Evolutionary conservation across 352 stramenopile species (phyloP), one percentile per base, ranked within the genome.

Genomic region (Globisporangium rhizosaccharum): DNA sequence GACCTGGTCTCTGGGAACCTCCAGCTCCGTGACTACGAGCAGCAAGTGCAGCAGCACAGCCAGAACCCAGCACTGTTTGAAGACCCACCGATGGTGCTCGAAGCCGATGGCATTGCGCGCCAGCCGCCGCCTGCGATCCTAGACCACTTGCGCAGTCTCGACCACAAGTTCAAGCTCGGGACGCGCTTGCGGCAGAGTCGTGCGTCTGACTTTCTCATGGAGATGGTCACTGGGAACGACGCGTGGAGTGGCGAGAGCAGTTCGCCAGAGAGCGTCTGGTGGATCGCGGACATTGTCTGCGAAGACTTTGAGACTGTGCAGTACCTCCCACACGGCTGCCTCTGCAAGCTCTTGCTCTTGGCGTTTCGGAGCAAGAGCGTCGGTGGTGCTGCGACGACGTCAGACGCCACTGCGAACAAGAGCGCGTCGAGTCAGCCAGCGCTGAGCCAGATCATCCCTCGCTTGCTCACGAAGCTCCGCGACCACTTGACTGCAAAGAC

Each of bases 281-380:
- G 85, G 85, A 95, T 95, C 57, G 83, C 82, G 15, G 85, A 95
- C 39, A 92, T 95, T 51, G 85, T 95, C 3, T 93, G 85, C 46
- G 85, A 92, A 57, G 85, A 95, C 57, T 79, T 87, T 28, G 71
- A 88, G 10, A 95, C 85, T 0, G 70, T 92, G 15, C 74, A 90
- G 59, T 93, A 95, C 48, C 70, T 95, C 0, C 85, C 85, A 4
- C 75, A 86, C 39, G 71, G 75, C 2, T 95, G 83, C 48, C 68
- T 93, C 10, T 93, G 85, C 41, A 76, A 91, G n/a, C 59, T 95
- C 14, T 59, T 95, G 10, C 59, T 95, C 36, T 68, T 93, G 2
- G 80, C 85, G 49, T 36, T 28, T 20, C 18, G 25, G 4, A 9
- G 48, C 37, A 63, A 57, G 20, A 48, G 30, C 23, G 28, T 30